Evolutionary conservation across 2,329 filamentous ascomycete genomes (phyloP).

Genomic region (Fusarium concolor): DNA sequence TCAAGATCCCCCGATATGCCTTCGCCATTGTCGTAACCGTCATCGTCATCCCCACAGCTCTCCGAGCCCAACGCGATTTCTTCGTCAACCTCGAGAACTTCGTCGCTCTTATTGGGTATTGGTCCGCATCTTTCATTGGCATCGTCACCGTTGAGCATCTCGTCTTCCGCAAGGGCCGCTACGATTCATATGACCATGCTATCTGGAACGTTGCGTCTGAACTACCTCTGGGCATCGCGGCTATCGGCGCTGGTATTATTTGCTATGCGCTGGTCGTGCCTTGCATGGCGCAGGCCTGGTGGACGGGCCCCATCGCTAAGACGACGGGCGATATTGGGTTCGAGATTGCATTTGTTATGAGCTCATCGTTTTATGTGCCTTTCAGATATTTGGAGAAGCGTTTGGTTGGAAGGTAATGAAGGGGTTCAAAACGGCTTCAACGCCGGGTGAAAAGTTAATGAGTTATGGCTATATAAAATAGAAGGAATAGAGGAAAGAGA

Average conservation of each 20-base stretch:
- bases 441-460: conserved; percentile 11
- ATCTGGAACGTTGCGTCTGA: conserved; percentile 60
- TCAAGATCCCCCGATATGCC: conserved; percentile 66
- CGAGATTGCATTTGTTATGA: conserved; percentile 69
- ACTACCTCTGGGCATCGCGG: conserved; percentile 61
- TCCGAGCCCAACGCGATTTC: conserved; percentile 67
- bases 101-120: conserved; percentile 68
- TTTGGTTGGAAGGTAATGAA: conserved; percentile 42
- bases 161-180: conserved; percentile 60
- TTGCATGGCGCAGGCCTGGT: conserved; percentile 71
- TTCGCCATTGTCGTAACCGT: conserved; percentile 69
- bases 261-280: conserved; percentile 66
- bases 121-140: conserved; percentile 66
- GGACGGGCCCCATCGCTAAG: conserved; percentile 68
- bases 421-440: conserved; percentile 4
- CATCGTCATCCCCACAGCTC: conserved; percentile 69
- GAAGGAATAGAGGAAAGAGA: conserved; percentile 14
- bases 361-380: conserved; percentile 60
- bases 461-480: conserved; percentile 5
- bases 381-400: conserved; percentile 60
- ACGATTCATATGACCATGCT: conserved; percentile 58
- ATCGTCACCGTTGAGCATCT: conserved; percentile 63
- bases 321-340: conserved; percentile 74
- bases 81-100: conserved; percentile 69
- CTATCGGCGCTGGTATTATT: conserved; percentile 58